These are phyloP conservation scores for Neoboletus magnificus DNA, from an alignment of 768 basidiomycete genomes.

Conservation along the genomic window DNA sequence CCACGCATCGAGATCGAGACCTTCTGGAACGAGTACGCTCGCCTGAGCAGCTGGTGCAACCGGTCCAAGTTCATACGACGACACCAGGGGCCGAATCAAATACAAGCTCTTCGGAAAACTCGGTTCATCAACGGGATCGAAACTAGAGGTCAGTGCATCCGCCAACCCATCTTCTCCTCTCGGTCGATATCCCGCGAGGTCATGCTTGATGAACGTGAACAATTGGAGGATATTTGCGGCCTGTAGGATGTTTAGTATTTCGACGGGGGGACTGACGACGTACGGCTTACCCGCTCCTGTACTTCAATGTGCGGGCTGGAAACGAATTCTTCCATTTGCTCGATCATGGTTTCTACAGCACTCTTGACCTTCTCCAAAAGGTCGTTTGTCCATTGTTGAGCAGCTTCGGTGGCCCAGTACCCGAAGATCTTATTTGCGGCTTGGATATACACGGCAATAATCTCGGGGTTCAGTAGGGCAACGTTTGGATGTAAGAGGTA, in stretches of 20 bases:
- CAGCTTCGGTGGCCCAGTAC: constrained; percentile 72
- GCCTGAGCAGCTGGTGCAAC: constrained; percentile 79
- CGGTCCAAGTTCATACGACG: constrained; percentile 77
- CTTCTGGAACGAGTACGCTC: constrained; percentile 78
- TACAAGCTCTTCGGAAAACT: constrained; percentile 86
- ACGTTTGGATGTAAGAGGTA: constrained; percentile 64
- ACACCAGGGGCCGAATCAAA: constrained; percentile 78
- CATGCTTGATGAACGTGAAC: constrained; percentile 72
- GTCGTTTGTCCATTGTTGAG: constrained; percentile 74
- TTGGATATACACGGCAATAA: constrained; percentile 77
- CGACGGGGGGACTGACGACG: neutral
- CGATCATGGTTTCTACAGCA: constrained; percentile 59
- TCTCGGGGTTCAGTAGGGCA: constrained; percentile 56
- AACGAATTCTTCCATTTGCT: constrained; percentile 56
- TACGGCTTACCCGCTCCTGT: constrained; percentile 75
- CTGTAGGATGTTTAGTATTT: constrained; percentile 36
- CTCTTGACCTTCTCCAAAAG: constrained; percentile 60
- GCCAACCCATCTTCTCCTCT: constrained; percentile 36
- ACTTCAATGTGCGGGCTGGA: constrained; percentile 76
- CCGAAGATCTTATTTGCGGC: constrained; percentile 86
- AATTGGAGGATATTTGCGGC: constrained; percentile 79
- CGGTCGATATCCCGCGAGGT: constrained; percentile 56
- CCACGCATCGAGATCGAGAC: constrained; percentile 82
- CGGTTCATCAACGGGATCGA: constrained; percentile 38
- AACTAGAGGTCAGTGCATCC: constrained; percentile 36